phyloP scores from a whole-genome alignment of 1,139 yeast genomes.

The Hyphopichia fennica region DNA sequence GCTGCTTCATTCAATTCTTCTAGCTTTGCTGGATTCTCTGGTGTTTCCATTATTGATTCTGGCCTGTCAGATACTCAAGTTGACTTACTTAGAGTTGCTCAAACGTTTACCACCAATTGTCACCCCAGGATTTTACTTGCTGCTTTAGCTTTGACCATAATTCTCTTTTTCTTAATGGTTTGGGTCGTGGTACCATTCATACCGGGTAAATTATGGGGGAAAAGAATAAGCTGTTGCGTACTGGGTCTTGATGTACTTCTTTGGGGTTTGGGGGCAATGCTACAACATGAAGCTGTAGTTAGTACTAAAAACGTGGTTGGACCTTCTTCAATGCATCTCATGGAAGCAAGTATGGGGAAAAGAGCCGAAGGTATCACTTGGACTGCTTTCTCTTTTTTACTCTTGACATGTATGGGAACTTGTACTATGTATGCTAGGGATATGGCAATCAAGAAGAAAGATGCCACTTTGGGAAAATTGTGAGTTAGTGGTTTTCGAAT shows the following conservation, averaged over 20 bases:
- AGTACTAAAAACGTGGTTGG: constrained; percentile 46
- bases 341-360: constrained; percentile 46
- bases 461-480: not conserved
- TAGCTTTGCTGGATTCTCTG: constrained; percentile 22
- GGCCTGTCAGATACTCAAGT: constrained; percentile 25
- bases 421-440: constrained; percentile 9
- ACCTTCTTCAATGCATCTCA: constrained; percentile 52
- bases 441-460: not conserved
- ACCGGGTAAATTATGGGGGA: constrained; percentile 41
- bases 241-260: constrained; percentile 42
- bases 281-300: constrained; percentile 60
- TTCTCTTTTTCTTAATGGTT: constrained; percentile 38
- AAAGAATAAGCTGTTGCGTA: constrained; percentile 32
- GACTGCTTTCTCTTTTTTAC: constrained; percentile 54
- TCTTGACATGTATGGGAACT: constrained; percentile 20
- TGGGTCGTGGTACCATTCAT: constrained; percentile 49
- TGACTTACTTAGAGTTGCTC: constrained; percentile 43
- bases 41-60: constrained; percentile 18
- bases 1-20: constrained; percentile 25
- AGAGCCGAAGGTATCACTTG: constrained; percentile 64
- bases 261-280: constrained; percentile 73
- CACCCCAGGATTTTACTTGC: constrained; percentile 58
- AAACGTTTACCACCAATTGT: constrained; percentile 42
- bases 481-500: not conserved
- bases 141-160: constrained; percentile 43